Base-by-base conservation (phyloP, 371 early-diverging fungal genomes). In the Globomyces sp. region DNA sequence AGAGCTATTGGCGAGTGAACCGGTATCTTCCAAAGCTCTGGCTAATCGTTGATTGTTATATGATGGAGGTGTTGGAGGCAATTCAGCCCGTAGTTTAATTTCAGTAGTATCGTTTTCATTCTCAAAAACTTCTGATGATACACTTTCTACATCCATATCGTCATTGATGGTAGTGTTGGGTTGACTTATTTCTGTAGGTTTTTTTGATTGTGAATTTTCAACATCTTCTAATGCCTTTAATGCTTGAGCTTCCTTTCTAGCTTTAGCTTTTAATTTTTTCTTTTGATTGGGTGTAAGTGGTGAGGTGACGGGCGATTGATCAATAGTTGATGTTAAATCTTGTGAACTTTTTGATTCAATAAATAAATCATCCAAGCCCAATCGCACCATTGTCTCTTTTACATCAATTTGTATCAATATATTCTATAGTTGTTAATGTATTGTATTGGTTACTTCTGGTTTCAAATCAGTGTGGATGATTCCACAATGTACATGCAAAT, bases 381-480 rank as follows among this genome's bases (percentile, higher is more conserved):
- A 11, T 24, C 58, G 39, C 3, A 13, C 34, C 13, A 65, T 40
- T 4, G 46, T 52, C 13, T 47, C 36, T 6, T 63, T 53, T 42
- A 47, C 65, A 42, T 50, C 50, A 5, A 53, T 43, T n/a, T 63
- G 65, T 37, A 70, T 63, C 4, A 60, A 40, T 1, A 65, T 52
- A 40, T 65, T 65, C 47, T 84, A 24, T 24, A 24, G 24, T 24
- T 24, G 24, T 24, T 24, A 24, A 24, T 24, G 24, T 24, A 24
- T 24, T 24, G 24, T 24, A 24, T 24, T 24, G 24, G 24, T 24
- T 24, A 24, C 24, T 24, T 24, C 99, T 0, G 98, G 99, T 73
- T 99, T 99, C 48, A 99, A 72, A 74, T 99, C 99, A 0, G 99
- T 96, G 80, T 99, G 99, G 52, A 97, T 94, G 72, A 99, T 94